Percentiles rank a stretch among this genome's conserved stretches.
phyloP scores from a whole-genome alignment of 305 asterid species.

The Ruellia speciosa region DNA sequence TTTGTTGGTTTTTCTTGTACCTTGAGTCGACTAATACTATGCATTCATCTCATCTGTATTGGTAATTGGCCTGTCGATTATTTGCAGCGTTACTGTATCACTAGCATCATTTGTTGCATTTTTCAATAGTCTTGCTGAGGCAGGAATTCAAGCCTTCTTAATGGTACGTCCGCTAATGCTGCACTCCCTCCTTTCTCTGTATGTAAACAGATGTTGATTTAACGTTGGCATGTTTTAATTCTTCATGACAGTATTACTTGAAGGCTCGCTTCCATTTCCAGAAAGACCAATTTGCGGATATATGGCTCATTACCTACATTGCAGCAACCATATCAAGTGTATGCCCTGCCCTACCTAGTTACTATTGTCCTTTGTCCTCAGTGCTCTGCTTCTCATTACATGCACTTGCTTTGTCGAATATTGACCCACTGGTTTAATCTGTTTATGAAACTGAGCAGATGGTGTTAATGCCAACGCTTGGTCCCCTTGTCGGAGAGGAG shows the following conservation, averaged over 20 bases:
- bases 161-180: slow-evolving; percentile 25
- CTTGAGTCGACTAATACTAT: too few relatives aligned
- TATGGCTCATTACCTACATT: slow-evolving; percentile 45
- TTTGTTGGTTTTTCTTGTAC: too few relatives aligned
- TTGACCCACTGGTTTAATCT: neutral
- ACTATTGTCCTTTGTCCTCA: neutral
- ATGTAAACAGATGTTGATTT: too few relatives aligned
- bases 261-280: slow-evolving; percentile 51
- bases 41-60: neutral
- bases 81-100: slow-evolving; percentile 33
- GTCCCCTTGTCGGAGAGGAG: slow-evolving; percentile 52
- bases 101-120: slow-evolving; percentile 44
- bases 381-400: neutral
- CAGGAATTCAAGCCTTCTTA: slow-evolving; percentile 41
- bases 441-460: slow-evolving; percentile 27
- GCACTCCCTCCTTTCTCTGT: too few relatives aligned
- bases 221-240: neutral
- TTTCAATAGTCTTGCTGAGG: slow-evolving; percentile 53
- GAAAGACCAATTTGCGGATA: slow-evolving; percentile 56
- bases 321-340: slow-evolving; percentile 48
- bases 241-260: slow-evolving; percentile 44
- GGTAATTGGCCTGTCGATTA: neutral
- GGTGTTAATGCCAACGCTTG: slow-evolving; percentile 42
- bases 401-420: too few relatives aligned
- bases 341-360: neutral